Base-by-base conservation (phyloP, 1,139 yeast species). In the Blastobotrys elegans region DNA sequence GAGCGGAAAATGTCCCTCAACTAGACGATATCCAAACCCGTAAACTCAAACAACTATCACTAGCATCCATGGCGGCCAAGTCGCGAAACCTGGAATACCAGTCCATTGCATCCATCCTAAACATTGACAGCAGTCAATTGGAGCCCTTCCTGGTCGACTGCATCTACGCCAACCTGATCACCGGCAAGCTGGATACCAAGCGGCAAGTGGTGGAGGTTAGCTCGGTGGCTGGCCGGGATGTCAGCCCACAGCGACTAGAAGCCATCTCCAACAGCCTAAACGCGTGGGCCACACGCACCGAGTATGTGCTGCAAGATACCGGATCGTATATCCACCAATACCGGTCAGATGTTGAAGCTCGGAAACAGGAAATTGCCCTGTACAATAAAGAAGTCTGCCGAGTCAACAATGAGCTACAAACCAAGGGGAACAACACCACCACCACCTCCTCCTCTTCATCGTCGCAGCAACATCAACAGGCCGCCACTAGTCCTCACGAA, bases 61-160 rank as follows among this genome's bases (percentile, higher is more conserved):
- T 57, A n/a, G 53, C 55, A 4, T 44, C 51, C 10, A 47, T 57
- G 16, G 57, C 54, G 14, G 49, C 55, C 2, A 22, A 43, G 4
- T 34, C 46, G 17, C 50, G 50, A 21, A 42, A 44, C 14, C 43
- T 56, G n/a, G 44, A 46, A 22, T 56, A 53, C 42, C 20, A 21
- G 27, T 49, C 44, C 8, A 49, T 51, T 24, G 44, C 46, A 30
- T 39, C 37, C 1, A 43, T 47, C 17, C 44, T 56, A 20, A 57
- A 54, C 14, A 44, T 53, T 16, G 48, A 48, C 2, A 16, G 32
- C 21, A 16, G 27, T 8, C 48, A 44, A 20, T 52, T 62, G 7
- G 66, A 61, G 49, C 49, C 50, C 24, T 48, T 56, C 21, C 53
- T 62, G 11, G 50, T 63, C 27, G 55, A 55, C 11, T 56, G 61